phyloP scores from a whole-genome alignment of 495 filamentous ascomycete species.

The Lasiosphaeria ovina region DNA sequence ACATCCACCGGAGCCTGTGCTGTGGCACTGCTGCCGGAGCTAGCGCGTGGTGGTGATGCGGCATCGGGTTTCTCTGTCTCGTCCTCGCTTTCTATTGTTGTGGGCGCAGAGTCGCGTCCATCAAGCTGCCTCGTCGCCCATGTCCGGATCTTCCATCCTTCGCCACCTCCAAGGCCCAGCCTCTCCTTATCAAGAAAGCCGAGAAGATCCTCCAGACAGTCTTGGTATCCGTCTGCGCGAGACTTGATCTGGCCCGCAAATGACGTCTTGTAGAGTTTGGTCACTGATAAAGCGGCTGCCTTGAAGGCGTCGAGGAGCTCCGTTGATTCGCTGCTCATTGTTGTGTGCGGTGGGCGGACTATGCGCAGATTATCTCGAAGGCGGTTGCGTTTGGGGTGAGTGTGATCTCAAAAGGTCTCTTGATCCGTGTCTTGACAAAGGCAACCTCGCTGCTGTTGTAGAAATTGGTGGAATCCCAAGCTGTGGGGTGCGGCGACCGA shows the following conservation, averaged over 20 bases:
- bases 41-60: conserved; percentile 60
- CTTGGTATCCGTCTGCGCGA: conserved; percentile 80
- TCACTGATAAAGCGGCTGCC: conserved; percentile 88
- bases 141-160: conserved; percentile 75
- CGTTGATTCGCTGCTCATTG: conserved; percentile 54
- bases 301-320: conserved; percentile 89
- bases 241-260: conserved; percentile 71
- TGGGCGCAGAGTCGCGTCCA: conserved; percentile 47
- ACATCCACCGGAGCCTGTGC: conserved; percentile 31
- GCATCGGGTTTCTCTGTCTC: conserved; percentile 59
- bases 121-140: conserved; percentile 82
- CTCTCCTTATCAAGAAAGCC: conserved; percentile 78
- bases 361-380: too few species aligned
- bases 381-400: not conserved
- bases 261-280: conserved; percentile 91
- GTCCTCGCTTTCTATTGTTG: conserved; percentile 69
- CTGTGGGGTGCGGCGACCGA: not conserved
- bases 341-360: not conserved
- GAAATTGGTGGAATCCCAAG: not conserved
- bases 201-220: conserved; percentile 87
- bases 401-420: not conserved
- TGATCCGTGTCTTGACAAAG: not conserved
- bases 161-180: conserved; percentile 72
- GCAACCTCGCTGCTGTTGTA: not conserved
- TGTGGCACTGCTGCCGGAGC: conserved; percentile 45